phyloP scores from a whole-genome alignment of 345 rosid genomes.

The Xanthoceras sorbifolium region DNA sequence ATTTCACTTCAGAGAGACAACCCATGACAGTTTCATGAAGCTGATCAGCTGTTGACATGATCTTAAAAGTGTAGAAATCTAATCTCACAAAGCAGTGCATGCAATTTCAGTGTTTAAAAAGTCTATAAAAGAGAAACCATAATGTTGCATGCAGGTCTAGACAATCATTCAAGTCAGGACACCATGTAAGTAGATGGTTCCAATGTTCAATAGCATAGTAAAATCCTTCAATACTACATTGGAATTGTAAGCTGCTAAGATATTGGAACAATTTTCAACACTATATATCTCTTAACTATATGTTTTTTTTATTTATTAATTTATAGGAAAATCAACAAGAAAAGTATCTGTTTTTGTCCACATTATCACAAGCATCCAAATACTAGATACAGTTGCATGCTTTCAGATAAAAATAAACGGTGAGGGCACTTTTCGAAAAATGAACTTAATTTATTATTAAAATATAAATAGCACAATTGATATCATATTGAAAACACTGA shows the following conservation, averaged over 20 bases:
- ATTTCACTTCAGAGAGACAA: conserved; percentile 36
- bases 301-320: too few species aligned
- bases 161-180: conserved; percentile 10
- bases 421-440: too few species aligned
- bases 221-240: not conserved
- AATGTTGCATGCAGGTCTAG: not conserved
- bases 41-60: conserved; percentile 30
- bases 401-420: not conserved
- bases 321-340: not conserved
- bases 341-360: not conserved
- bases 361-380: not conserved
- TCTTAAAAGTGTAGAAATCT: not conserved
- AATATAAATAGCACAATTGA: too few species aligned
- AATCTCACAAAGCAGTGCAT: not conserved
- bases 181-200: conserved; percentile 5
- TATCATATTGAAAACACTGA: too few species aligned
- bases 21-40: conserved; percentile 34
- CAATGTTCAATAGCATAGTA: conserved; percentile 16
- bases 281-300: not conserved
- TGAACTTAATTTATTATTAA: too few species aligned
- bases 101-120: not conserved
- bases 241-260: not conserved
- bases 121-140: conserved; percentile 4
- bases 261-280: not conserved
- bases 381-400: not conserved